These are phyloP conservation scores for Phytophthora europaea DNA, from an alignment of 352 stramenopile species.

Conservation along the genomic window DNA sequence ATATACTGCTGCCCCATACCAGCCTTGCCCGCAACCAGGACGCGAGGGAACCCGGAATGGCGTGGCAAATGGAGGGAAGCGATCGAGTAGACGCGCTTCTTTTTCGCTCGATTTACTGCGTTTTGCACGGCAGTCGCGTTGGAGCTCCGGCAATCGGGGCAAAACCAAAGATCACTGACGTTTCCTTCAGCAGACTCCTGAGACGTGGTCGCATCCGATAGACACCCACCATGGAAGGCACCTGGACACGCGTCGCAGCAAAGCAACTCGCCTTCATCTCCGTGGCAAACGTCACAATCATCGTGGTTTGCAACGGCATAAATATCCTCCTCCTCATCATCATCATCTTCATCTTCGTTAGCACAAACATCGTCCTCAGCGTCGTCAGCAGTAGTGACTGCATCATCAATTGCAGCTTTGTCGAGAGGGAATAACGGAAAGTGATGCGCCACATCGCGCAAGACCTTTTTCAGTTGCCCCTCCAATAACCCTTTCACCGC, in stretches of 20 bases:
- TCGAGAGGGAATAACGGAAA: conserved; percentile 80
- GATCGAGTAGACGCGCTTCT: conserved; percentile 37
- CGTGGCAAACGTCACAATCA: conserved; percentile 79
- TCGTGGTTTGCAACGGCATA: conserved; percentile 69
- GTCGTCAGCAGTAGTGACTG: conserved; percentile 19
- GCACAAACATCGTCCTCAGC: neutral
- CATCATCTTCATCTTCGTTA: conserved; percentile 45
- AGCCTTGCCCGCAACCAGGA: conserved; percentile 67
- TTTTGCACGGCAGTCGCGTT: conserved; percentile 37
- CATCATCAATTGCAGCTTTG: conserved; percentile 52
- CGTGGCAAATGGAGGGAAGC: conserved; percentile 55
- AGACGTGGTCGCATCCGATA: conserved; percentile 26
- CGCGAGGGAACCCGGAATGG: conserved; percentile 70
- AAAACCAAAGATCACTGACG: conserved; percentile 55
- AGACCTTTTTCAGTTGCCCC: conserved; percentile 44
- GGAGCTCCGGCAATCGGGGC: conserved; percentile 53
- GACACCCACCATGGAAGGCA: conserved; percentile 66
- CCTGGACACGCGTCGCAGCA: conserved; percentile 72
- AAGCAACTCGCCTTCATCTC: conserved; percentile 64
- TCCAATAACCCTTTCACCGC: conserved; percentile 60
- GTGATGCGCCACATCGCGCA: conserved; percentile 55
- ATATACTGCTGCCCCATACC: conserved; percentile 85
- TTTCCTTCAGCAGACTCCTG: conserved; percentile 21
- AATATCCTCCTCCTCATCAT: conserved; percentile 71
- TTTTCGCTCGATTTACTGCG: conserved; percentile 35